Evolutionary conservation across 257 asterid genomes (phyloP).

Genomic region (Solanum appendiculatum): DNA sequence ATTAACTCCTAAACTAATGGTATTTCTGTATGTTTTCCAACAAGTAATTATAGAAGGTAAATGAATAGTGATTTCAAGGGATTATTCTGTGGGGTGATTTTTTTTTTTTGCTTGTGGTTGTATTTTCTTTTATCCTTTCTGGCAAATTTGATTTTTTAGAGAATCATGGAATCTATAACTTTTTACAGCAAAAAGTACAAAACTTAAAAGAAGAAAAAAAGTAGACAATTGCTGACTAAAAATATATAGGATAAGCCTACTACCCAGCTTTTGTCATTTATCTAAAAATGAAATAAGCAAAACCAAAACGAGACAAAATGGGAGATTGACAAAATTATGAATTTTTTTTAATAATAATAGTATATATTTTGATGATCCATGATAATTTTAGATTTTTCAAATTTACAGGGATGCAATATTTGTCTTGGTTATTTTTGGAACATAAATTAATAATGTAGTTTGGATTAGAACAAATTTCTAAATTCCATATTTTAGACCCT

Average conservation of each 20-base stretch:
- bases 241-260: neutral
- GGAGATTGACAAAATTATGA: neutral
- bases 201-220: neutral
- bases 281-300: neutral
- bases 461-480: neutral
- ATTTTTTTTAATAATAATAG: too few species aligned
- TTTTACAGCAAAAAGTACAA: neutral
- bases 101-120: conserved; percentile 7
- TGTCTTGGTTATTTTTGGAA: neutral
- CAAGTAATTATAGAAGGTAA: neutral
- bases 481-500: neutral
- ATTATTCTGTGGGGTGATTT: neutral
- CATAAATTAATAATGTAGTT: neutral
- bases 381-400: neutral
- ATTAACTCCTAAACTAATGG: too few species aligned
- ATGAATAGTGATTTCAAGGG: conserved; percentile 18
- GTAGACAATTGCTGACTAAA: neutral
- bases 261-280: neutral
- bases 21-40: neutral
- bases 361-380: neutral
- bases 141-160: neutral
- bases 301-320: neutral
- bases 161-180: neutral
- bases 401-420: neutral
- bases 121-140: conserved; percentile 9